Base-by-base conservation (phyloP, 768 basidiomycete species). In the Boletus tomentosulus region DNA sequence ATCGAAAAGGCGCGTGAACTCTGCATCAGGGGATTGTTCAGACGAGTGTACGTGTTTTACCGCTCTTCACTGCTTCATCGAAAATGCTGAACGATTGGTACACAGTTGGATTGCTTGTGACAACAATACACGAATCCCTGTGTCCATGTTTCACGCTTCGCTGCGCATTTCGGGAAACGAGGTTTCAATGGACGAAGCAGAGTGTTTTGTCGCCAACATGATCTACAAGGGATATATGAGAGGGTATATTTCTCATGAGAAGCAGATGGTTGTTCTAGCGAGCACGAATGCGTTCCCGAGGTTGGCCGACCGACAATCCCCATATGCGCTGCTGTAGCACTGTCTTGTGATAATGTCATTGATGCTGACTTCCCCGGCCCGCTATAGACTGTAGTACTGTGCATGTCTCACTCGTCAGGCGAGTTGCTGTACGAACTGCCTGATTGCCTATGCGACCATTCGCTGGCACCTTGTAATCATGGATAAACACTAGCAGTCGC, bases 201-300 rank as follows among this genome's bases (percentile, higher is more conserved):
- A 98, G 70, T 97, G 94, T 69, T 80, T 94, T 48, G 83, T 97
- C 8, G 93, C 94, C 28, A 95, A 95, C 66, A 89, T 96, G 90
- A 89, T 98, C 42, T 93, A 87, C 74, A 91, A 87, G 73, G 90
- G 89, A 19, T 91, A 86, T 68, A 86, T 98, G 72, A 81, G 89
- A 48, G 97, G 97, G 9, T 99, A 98, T 71, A 94, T 99, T 62
- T 93, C 92, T 47, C 97, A 99, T 64, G 91, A 90, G 66, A 90
- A 89, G 70, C 89, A 91, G 74, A 92, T 88, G 82, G 92, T 98
- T 5, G 97, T 99, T 6, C 69, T 98, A 43, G 85, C 91, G 1
- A 81, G 82, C 57, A 78, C 76, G 24, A 89, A 87, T 63, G 81
- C 92, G 7, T 98, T 97, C 66, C 92, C 94, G 3, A 78, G 78